Evolutionary conservation across 192 early-diverging fungal species (phyloP).

Genomic region (Coemansia sp.): DNA sequence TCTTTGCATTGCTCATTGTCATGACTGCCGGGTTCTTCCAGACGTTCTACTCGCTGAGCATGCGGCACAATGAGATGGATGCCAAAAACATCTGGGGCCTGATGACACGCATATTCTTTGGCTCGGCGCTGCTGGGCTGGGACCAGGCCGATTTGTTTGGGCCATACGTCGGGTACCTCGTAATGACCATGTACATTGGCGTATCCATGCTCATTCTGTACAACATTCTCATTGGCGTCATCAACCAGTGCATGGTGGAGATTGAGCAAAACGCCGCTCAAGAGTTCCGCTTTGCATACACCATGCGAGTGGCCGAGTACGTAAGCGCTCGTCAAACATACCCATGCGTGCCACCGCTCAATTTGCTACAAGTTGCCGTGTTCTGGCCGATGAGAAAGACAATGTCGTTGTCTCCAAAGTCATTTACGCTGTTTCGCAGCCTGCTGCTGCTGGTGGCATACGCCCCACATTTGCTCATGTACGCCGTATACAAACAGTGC

Average conservation of each 20-base stretch:
- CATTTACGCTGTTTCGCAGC: slow-evolving; percentile 33
- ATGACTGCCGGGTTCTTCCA: slow-evolving; percentile 45
- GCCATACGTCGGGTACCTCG: slow-evolving; percentile 29
- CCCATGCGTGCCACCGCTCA: slow-evolving; percentile 42
- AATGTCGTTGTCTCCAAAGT: slow-evolving; percentile 13
- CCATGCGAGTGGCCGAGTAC: slow-evolving; percentile 38
- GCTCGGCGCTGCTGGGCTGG: slow-evolving; percentile 34
- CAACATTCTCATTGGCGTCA: slow-evolving; percentile 47
- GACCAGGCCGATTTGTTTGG: slow-evolving; percentile 41
- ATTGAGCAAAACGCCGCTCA: slow-evolving; percentile 35
- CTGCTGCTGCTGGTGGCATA: slow-evolving; percentile 24
- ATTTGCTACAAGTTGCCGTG: slow-evolving; percentile 28
- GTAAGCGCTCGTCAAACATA: slow-evolving; percentile 42
- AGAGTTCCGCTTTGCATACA: slow-evolving; percentile 43
- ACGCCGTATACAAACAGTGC: slow-evolving; percentile 12
- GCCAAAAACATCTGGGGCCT: slow-evolving; percentile 30
- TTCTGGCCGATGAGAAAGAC: slow-evolving; percentile 39
- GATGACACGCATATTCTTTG: slow-evolving; percentile 48
- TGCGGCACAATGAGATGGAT: slow-evolving; percentile 30
- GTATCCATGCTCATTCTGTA: slow-evolving; percentile 48
- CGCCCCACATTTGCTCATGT: slow-evolving; percentile 26
- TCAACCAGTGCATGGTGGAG: slow-evolving; percentile 45
- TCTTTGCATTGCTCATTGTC: slow-evolving; percentile 39
- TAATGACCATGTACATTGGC: slow-evolving; percentile 44
- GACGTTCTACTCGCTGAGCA: slow-evolving; percentile 39